Base-by-base conservation (phyloP, 2,329 filamentous ascomycete genomes). In the Teratosphaeriaceae sp. region DNA sequence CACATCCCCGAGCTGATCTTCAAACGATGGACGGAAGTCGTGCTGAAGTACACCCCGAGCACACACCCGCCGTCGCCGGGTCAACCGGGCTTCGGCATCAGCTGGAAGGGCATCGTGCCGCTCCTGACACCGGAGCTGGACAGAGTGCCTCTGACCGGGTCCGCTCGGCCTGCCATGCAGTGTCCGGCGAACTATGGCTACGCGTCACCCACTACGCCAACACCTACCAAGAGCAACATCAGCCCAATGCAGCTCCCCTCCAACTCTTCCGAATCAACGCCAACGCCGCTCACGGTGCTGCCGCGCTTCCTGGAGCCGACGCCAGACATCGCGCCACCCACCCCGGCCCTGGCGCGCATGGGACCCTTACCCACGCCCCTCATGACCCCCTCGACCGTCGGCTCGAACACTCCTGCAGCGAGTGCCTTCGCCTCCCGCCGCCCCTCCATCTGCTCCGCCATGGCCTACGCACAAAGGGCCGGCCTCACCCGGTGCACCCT, bases 21-120 rank as follows among this genome's bases (percentile, higher is more conserved):
- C 68, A 84, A 92, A 63, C 82, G 85, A 51, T 98, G 92, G 92
- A 90, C 88, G 34, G 87, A 95, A 50, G 84, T 96, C 50, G 86
- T 97, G 41, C 71, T 95, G 52, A 86, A 85, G 65, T 85, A 88
- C 58, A 89, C 85, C 12, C 85, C 88, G 16, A 69, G 69, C 26
- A 45, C 40, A 30, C 49, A 59, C 58, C 48, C 58, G 46, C 47
- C 59, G 7, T 50, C 58, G 27, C 53, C 59, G 29, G 56, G 52
- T 16, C 45, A 49, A 36, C 27, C 27, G 22, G 41, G 45, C 26
- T 42, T 50, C 15, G 45, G 44, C 6, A 48, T 50, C 4, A 54
- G 51, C 18, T 73, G 70, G 70, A 70, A 65, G 53, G 55, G 62
- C 18, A 65, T 80, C 44, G 70, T 81, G 24, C 76, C 75, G 2